Evolutionary conservation across 495 filamentous ascomycete species (phyloP), one percentile per base, ranked within the genome.

Genomic region (Annulohypoxylon maeteangense): DNA sequence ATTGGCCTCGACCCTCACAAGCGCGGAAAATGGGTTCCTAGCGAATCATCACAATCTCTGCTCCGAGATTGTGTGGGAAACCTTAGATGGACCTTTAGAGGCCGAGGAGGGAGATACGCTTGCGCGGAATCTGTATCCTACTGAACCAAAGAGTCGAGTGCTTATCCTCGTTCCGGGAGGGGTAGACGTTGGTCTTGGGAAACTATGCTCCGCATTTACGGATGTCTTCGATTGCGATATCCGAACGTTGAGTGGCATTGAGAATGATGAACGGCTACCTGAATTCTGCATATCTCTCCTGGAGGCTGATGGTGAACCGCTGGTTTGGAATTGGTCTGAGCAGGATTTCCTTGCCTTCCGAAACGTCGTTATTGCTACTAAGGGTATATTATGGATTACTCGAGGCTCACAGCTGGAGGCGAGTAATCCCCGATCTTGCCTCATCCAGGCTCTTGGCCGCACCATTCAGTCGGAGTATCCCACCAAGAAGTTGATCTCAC

Each of bases 41-140:
- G 70, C 76, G 16, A 79, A 67, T 44, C 62, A 78, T 34, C 72
- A 74, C n/a, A 71, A 74, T 48, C 72, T 80, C 8, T 78, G 75
- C 32, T 75, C 74, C 1, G 53, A 72, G 50, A 70, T 80, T 42
- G 47, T 62, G 16, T 80, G 78, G 78, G 70, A 80, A 42, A 45
- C 62, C 8, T 47, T 75, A 20, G 60, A 70, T 14, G 56, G 69
- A 5, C 1, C n/a, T 8, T 55, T 20, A 29, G 16, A 32, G 7
- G 27, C 44, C 5, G 53, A 31, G 14, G 16, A 31, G 22, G 34
- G 58, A 12, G 50, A 14, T 40, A 40, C 32, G 16, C n/a, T 34
- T 22, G 4, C 16, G 3, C 27, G 27, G 1, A 20, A 34, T 4
- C 10, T 27, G 8, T 20, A 67, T 3, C 8, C n/a, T 1, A 12